These are phyloP conservation scores for Blastobotrys aristatus DNA, from an alignment of 1,139 yeast species.

Conservation along the genomic window DNA sequence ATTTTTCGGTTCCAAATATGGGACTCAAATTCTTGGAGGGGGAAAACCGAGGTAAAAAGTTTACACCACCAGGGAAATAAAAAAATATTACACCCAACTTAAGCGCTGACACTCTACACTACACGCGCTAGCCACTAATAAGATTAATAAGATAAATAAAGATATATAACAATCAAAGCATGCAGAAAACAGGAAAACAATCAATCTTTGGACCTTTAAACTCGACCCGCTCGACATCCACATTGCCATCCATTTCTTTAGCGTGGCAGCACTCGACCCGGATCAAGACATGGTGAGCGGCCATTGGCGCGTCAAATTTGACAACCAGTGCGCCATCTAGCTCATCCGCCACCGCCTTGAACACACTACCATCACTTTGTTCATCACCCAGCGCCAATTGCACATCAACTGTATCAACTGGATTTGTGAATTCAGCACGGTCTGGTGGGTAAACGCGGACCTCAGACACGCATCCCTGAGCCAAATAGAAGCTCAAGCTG, in stretches of 20 bases:
- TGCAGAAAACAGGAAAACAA: background rate
- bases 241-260: slow-evolving; percentile 10
- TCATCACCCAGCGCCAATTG: slow-evolving; percentile 13
- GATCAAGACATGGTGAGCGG: slow-evolving; percentile 15
- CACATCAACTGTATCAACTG: slow-evolving; percentile 20
- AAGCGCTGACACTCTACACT: too few relatives aligned
- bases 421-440: slow-evolving; percentile 16
- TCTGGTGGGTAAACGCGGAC: slow-evolving; percentile 20
- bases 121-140: too few relatives aligned
- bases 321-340: slow-evolving; percentile 14
- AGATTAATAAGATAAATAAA: too few relatives aligned
- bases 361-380: background rate
- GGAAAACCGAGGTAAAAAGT: too few relatives aligned
- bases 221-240: slow-evolving; percentile 16
- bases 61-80: too few relatives aligned
- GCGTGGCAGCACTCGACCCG: slow-evolving; percentile 8
- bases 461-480: slow-evolving; percentile 12
- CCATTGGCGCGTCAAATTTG: slow-evolving; percentile 14
- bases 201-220: slow-evolving; percentile 1
- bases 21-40: too few relatives aligned
- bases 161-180: background rate
- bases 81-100: too few relatives aligned
- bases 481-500: slow-evolving; percentile 14
- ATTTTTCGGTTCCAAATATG: too few relatives aligned
- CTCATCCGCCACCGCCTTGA: background rate